A percentile compares a stretch with the other conserved stretches of the same genome.
Evolutionary conservation across 306 rosid genomes (phyloP).

Genomic region (Cucurbita ficifolia): DNA sequence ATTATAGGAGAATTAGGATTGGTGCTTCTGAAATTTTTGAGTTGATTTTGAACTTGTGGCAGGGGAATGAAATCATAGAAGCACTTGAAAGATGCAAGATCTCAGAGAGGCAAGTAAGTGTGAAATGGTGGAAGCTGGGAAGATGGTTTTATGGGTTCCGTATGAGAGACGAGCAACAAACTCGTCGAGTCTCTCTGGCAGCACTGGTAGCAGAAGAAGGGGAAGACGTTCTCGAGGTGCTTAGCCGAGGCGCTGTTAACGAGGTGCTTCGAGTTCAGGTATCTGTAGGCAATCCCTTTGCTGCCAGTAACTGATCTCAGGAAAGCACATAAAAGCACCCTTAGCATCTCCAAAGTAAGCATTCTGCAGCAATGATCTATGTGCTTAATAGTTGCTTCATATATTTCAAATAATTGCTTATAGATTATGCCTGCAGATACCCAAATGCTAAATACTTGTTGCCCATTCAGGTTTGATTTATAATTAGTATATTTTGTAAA

Average conservation of each 20-base stretch:
- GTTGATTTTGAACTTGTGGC: slow-evolving; percentile 13
- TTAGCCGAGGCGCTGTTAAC: slow-evolving; percentile 56
- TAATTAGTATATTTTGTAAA: neutral
- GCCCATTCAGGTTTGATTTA: neutral
- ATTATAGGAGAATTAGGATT: no score
- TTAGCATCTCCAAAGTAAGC: neutral
- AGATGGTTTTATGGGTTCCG: slow-evolving; percentile 70
- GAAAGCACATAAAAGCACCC: neutral
- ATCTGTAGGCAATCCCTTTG: slow-evolving; percentile 19
- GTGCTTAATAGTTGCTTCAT: neutral
- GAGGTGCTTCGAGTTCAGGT: slow-evolving; percentile 74
- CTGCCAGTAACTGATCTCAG: slow-evolving; percentile 14
- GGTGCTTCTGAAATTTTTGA: neutral
- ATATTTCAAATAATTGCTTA: neutral
- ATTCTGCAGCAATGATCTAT: neutral
- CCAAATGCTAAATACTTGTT: neutral
- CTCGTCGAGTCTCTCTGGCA: slow-evolving; percentile 33
- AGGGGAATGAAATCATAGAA: slow-evolving; percentile 35
- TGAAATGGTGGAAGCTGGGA: slow-evolving; percentile 95
- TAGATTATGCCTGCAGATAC: neutral
- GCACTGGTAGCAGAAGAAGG: slow-evolving; percentile 25
- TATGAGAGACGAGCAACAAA: slow-evolving; percentile 49
- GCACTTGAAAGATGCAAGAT: slow-evolving; percentile 30
- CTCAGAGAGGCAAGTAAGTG: slow-evolving; percentile 33
- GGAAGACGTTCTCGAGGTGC: slow-evolving; percentile 49